Conservation (phyloP, 345 rosid species). For the Salix udensis region DNA sequence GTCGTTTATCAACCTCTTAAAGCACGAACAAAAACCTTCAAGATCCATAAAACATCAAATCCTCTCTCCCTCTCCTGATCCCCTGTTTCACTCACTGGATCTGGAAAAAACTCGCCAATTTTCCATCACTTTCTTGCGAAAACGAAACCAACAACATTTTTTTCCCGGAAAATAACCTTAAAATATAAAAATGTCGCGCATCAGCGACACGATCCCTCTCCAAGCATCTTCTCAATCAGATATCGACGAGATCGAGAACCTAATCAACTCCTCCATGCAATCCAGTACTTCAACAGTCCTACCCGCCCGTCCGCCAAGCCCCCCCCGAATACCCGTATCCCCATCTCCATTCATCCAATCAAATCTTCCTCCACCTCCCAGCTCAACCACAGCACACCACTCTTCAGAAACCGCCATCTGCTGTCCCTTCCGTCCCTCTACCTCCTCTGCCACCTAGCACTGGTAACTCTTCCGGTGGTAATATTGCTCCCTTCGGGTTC, state of each 20-base stretch:
- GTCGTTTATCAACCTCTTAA: neutral
- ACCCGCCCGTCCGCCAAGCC: conserved; percentile 83
- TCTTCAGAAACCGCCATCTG: conserved; percentile 33
- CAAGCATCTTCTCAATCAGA: conserved; percentile 88
- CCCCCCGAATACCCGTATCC: conserved; percentile 77
- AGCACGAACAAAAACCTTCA: neutral
- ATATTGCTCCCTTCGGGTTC: conserved; percentile 44
- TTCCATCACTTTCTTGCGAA: conserved; percentile 19
- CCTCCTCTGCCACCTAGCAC: conserved; percentile 22
- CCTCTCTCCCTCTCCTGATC: neutral
- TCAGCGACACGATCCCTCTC: conserved; percentile 76
- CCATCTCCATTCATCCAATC: conserved; percentile 66
- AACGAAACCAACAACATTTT: neutral
- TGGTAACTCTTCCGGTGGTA: neutral
- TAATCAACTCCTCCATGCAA: conserved; percentile 70
- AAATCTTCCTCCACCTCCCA: conserved; percentile 50
- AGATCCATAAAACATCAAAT: neutral
- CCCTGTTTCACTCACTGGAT: neutral
- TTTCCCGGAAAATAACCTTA: neutral
- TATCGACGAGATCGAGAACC: conserved; percentile 98
- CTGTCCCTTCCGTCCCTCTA: conserved; percentile 40
- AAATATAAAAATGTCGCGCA: conserved; percentile 52
- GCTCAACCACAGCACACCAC: conserved; percentile 7
- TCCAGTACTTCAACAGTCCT: conserved; percentile 69
- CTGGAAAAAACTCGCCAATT: neutral